A percentile compares a stretch with the other conserved stretches of the same genome.
phyloP scores from a whole-genome alignment of 306 rosid species.

The Calophaca sinica region DNA sequence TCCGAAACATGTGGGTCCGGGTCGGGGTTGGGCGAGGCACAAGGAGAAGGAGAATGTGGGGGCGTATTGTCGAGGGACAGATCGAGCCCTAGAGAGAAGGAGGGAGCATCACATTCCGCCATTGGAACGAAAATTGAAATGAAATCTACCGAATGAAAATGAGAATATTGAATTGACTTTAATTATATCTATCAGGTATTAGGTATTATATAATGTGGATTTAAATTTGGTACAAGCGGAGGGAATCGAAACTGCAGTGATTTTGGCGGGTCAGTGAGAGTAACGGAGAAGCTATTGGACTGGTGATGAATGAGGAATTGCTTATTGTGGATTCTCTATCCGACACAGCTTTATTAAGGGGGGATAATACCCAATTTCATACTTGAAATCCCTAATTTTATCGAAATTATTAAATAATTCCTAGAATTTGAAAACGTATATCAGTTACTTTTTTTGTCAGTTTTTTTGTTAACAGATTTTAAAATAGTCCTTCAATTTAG shows the following conservation, averaged over 20 bases:
- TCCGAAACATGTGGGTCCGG: slow-evolving; percentile 43
- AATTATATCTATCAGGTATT: background rate
- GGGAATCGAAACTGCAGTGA: background rate
- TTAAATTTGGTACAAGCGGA: slow-evolving; percentile 42
- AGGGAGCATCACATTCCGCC: slow-evolving; percentile 71
- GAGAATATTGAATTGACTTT: background rate
- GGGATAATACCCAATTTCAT: too few species aligned
- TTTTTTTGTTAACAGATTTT: too few species aligned
- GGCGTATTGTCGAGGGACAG: slow-evolving; percentile 53
- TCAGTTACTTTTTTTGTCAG: too few species aligned
- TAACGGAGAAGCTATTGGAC: too few species aligned
- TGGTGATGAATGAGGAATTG: too few species aligned
- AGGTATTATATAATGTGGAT: background rate
- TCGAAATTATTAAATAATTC: too few species aligned
- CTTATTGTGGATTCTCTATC: too few species aligned
- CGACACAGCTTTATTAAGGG: too few species aligned
- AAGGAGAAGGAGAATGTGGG: slow-evolving; percentile 31
- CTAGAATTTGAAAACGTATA: too few species aligned
- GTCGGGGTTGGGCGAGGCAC: slow-evolving; percentile 20
- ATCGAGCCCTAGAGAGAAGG: slow-evolving; percentile 85
- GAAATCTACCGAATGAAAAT: slow-evolving; percentile 14
- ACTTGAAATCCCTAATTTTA: too few species aligned
- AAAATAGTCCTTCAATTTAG: too few species aligned
- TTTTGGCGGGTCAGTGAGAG: background rate
- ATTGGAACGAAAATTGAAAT: slow-evolving; percentile 47